Base-by-base conservation (phyloP, 108 stramenopile species). In the Conticribra guillardii region DNA sequence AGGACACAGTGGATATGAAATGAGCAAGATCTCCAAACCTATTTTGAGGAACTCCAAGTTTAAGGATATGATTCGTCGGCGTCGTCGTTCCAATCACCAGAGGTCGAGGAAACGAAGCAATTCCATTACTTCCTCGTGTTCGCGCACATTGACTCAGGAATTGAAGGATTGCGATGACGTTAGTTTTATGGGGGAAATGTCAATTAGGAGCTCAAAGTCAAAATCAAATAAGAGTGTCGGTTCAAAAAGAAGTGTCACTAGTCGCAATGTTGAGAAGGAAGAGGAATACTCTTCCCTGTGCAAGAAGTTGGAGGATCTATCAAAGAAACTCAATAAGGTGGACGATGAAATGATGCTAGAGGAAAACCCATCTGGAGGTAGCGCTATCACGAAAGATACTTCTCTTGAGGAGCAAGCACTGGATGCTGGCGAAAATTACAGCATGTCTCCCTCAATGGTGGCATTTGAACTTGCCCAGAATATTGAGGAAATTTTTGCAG, bases 21-120 rank as follows among this genome's bases (percentile, higher is more conserved):
- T 72, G 78, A 59, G 64, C 22, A 67, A 72, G 51, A 79, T 79
- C 4, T 67, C 70, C 53, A 72, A 79, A 50, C 78, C 78, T 16
- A 79, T 79, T 30, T 61, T 79, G 45, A 65, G 65, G 28, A 79
- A 79, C 62, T 19, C 48, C 5, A 79, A 79, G 50, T 79, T 79
- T 55, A 32, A 59, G 23, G 70, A 79, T 32, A 79, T 79, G 71
- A 68, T 79, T 37, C 70, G 60, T 28, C 55, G 70, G 22, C 63
- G 78, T 2, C 21, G 74, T 8, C n/a, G n/a, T 11, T 55, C 19
- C 18, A 46, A 50, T 8, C 22, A 41, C 28, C 52, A 46, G 9
- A 29, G 23, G 22, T 0, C 23, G 9, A 41, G 16, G 17, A 64
- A 51, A 29, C 32, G 54, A 30, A 48, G 24, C 16, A 15, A 34